phyloP scores from a whole-genome alignment of 495 filamentous ascomycete species.

The Oidiodendron maius region DNA sequence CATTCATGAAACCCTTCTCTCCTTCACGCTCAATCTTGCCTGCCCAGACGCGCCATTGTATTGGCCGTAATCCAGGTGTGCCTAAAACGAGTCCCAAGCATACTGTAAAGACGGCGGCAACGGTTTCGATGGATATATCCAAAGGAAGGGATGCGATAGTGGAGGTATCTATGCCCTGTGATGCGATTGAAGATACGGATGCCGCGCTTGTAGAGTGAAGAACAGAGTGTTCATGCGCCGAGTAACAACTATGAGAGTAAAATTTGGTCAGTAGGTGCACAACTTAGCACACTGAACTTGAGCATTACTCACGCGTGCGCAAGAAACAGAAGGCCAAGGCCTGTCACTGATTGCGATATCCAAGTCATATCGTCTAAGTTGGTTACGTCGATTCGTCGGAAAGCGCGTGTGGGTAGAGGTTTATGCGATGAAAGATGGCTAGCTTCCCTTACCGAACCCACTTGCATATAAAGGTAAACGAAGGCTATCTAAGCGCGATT shows the following conservation, averaged over 20 bases:
- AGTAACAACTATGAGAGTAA: constrained; percentile 59
- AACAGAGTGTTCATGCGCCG: constrained; percentile 75
- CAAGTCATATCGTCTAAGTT: constrained; percentile 48
- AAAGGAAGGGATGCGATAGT: constrained; percentile 49
- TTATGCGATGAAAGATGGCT: too few relatives aligned
- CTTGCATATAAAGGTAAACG: too few relatives aligned
- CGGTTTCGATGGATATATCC: constrained; percentile 73
- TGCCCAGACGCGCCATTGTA: constrained; percentile 79
- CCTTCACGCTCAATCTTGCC: constrained; percentile 75
- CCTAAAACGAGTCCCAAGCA: constrained; percentile 66
- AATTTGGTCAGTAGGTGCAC: background rate
- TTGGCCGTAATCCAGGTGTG: constrained; percentile 64
- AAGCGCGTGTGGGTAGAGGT: too few relatives aligned
- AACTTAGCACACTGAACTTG: background rate
- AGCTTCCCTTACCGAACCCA: too few relatives aligned
- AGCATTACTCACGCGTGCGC: constrained; percentile 60
- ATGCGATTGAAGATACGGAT: constrained; percentile 37
- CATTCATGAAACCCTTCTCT: constrained; percentile 63
- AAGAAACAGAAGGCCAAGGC: constrained; percentile 60
- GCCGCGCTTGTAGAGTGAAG: constrained; percentile 53
- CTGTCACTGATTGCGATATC: constrained; percentile 56
- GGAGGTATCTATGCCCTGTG: constrained; percentile 26
- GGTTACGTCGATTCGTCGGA: background rate
- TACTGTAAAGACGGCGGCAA: constrained; percentile 62
- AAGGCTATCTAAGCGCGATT: constrained; percentile 8